Evolutionary conservation across 768 basidiomycete genomes (phyloP).

Genomic region (Podaxis sp.): DNA sequence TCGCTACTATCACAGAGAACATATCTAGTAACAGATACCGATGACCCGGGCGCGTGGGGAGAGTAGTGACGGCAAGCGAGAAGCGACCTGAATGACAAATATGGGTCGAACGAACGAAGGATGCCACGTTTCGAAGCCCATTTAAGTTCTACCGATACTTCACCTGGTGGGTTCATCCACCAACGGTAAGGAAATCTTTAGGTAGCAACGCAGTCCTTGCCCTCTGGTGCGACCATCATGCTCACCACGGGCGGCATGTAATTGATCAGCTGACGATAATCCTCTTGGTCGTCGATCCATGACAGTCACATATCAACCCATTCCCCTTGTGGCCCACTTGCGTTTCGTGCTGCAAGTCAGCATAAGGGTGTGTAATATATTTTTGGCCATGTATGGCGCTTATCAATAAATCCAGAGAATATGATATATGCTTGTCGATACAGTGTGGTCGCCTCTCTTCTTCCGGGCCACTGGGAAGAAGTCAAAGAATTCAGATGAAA

Average conservation of each 20-base stretch:
- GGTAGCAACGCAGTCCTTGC: too few relatives aligned
- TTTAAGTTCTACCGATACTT: not conserved
- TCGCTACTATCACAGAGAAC: not conserved
- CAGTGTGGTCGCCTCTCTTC: not conserved
- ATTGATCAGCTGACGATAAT: not conserved
- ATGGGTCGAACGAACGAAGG: not conserved
- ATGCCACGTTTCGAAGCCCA: not conserved
- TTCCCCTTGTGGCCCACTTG: not conserved
- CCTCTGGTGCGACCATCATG: not conserved
- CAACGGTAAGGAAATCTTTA: not conserved
- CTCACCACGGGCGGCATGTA: not conserved
- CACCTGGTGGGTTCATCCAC: not conserved
- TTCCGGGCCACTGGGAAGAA: not conserved
- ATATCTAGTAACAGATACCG: not conserved
- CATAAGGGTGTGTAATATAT: not conserved
- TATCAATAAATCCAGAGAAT: not conserved
- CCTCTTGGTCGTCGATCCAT: not conserved
- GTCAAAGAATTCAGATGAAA: not conserved
- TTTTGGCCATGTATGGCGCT: not conserved
- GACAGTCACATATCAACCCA: not conserved
- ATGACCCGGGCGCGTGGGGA: not conserved
- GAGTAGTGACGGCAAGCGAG: not conserved
- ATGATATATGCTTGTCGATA: not conserved
- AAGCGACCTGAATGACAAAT: not conserved
- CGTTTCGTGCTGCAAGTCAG: not conserved